Evolutionary conservation across 2,329 filamentous ascomycete species (phyloP).

Genomic region (Colletotrichum tofieldiae): DNA sequence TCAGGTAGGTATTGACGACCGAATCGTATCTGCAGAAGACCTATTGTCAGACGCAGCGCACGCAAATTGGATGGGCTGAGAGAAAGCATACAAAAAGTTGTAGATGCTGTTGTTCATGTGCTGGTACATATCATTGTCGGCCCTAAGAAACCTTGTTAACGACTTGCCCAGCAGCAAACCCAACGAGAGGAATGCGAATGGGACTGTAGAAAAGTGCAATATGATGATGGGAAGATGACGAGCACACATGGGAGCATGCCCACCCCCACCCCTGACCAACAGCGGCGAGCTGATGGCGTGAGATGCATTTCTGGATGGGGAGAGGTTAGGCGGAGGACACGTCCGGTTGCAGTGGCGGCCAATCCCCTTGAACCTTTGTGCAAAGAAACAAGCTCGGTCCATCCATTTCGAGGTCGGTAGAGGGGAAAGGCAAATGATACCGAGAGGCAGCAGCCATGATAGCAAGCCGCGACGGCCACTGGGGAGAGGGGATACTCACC

Average conservation of each 20-base stretch:
- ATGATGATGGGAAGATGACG: slow-evolving; percentile 29
- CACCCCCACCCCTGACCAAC: neutral
- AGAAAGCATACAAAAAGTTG: slow-evolving; percentile 76
- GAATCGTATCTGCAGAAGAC: slow-evolving; percentile 79
- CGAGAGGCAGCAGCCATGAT: neutral
- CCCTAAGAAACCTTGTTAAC: slow-evolving; percentile 66
- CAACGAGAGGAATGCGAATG: slow-evolving; percentile 23
- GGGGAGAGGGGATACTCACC: slow-evolving; percentile 65
- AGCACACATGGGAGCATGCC: neutral
- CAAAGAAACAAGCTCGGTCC: slow-evolving; percentile 8
- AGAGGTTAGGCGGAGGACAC: slow-evolving; percentile 1
- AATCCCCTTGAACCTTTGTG: slow-evolving; percentile 27
- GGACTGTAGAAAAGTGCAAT: slow-evolving; percentile 26
- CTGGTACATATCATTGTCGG: slow-evolving; percentile 94
- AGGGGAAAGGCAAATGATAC: neutral
- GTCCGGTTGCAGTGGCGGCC: slow-evolving; percentile 23
- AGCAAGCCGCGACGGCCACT: neutral
- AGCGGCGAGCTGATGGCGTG: neutral
- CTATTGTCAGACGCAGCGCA: slow-evolving; percentile 7
- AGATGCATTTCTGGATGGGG: neutral
- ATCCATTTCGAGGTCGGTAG: slow-evolving; percentile 14
- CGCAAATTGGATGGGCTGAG: slow-evolving; percentile 6
- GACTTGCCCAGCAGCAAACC: slow-evolving; percentile 20
- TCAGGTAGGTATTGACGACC: slow-evolving; percentile 90
- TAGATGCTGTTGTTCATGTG: slow-evolving; percentile 95